Evolutionary conservation across 148 eudicot genomes (phyloP), one percentile per base, ranked within the genome.

Genomic region (Hydrangea macrophylla): DNA sequence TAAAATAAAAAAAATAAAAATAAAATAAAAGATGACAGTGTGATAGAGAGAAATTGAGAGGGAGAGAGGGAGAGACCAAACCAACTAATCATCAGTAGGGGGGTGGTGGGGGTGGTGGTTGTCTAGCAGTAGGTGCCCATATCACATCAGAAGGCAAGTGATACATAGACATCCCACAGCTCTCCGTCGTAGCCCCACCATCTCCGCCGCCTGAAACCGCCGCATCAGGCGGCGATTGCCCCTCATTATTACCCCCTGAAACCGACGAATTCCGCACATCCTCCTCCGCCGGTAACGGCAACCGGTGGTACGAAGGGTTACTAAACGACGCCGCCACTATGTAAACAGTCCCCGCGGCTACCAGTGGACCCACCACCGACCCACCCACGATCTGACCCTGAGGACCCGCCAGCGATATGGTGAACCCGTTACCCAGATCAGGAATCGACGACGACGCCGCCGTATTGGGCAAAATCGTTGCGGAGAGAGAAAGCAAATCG

Each of bases 341-440:
- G 18, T 76, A 79, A 0, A 85, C 82, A 0, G 84, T 77, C 0
- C 84, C 80, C 0, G 82, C 62, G 1, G 80, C 70, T 0, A 68
- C 0, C 25, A 85, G 60, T 25, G 75, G 25, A 0, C 84, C 89
- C 20, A 70, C 84, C 0, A 82, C 86, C 36, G 76, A 71, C 17
- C 89, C 89, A 0, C 89, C 89, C 0, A 80, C 82, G 0, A 82
- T 73, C 33, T 80, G 84, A 45, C 89, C 89, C 18, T 78, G 80
- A 57, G 86, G 84, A 20, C 84, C 86, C 67, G 84, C 83, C 15
- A 85, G 17, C 12, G 86, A 74, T 18, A 85, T 66, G 3, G 82
- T 69, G 9, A 85, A 82, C n/a, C 40, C 55, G 42, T 11, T 48
- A 0, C 15, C 73, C 65, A 40, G n/a, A n/a, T n/a, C 27, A 30